Evolutionary conservation across 179 eudicot species (phyloP), one percentile per base, ranked within the genome.

Genomic region (Camellia oleifera): DNA sequence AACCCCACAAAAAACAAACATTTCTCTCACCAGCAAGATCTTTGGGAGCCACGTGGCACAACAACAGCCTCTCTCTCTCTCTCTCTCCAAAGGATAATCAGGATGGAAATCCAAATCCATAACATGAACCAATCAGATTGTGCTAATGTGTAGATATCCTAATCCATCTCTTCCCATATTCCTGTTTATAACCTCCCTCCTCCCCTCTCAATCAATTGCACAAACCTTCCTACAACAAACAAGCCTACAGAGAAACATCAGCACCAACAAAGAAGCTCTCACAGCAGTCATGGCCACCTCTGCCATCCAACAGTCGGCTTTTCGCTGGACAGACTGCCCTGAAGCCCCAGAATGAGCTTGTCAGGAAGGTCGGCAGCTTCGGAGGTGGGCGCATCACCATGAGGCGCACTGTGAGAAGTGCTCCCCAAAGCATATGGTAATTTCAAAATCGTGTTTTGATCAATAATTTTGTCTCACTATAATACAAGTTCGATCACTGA

Each of bases 351-450:
- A 88, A 80, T 56, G 87, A 88, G 83, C 84, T 88, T 32, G 75
- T 54, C 7, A 81, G 85, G 77, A 86, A 83, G 88, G 81, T 85
- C n/a, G 88, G 89, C 53, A 82, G 77, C 77, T 70, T 77, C 60
- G 82, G 70, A 17, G 87, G 86, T 11, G 84, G 91, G 81, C 85
- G 87, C 23, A 45, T 83, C 76, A 76, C 85, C 81, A 89, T 85
- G 91, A 82, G 91, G 3, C 82, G 91, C 14, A 89, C 91, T 6
- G 83, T 87, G 72, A 89, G 74, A 72, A 89, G 87, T 60, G 87
- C 81, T 60, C 89, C 91, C 7, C 83, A 89, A 73, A 89, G 91
- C 87, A 85, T 89, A 0, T 89, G 91, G 91, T 89, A 88, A 50
- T 0, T 69, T 4, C 26, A 8, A 4, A 32, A 0, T 2, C 7